Percentiles rank a stretch among this genome's conserved stretches.
Evolutionary conservation across 169 alveolate species (phyloP).

Genomic region (Cryptosporidium parvum): DNA sequence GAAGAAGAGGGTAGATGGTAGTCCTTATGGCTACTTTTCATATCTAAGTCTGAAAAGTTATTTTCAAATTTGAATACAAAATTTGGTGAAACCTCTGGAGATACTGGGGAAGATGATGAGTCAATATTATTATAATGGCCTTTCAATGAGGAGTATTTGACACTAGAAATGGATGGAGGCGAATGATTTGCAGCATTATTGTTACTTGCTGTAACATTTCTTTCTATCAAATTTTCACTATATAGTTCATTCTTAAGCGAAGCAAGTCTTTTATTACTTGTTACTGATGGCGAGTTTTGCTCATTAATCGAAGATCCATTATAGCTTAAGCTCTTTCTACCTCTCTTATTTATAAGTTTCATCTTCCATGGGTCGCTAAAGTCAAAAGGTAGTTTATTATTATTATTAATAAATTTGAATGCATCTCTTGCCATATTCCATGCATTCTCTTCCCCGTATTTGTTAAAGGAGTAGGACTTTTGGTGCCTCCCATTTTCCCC

Average conservation of each 20-base stretch:
- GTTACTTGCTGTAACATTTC: not conserved
- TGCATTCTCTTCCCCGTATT: conserved; percentile 70
- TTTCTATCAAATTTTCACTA: not conserved
- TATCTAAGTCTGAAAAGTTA: not conserved
- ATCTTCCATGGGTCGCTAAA: conserved; percentile 71
- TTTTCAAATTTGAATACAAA: conserved; percentile 21
- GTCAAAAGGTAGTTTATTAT: conserved; percentile 59
- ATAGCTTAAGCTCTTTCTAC: conserved; percentile 2
- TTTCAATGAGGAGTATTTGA: not conserved
- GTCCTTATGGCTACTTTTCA: not conserved
- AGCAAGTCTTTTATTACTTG: conserved; percentile 3
- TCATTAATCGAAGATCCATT: not conserved
- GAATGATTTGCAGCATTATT: not conserved
- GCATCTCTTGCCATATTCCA: conserved; percentile 75
- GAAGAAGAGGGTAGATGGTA: conserved; percentile 22
- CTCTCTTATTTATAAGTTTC: conserved; percentile 55
- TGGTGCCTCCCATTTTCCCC: conserved; percentile 76
- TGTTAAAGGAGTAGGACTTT: conserved; percentile 70
- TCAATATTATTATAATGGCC: conserved; percentile 6
- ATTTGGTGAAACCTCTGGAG: conserved; percentile 21
- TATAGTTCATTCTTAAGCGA: conserved; percentile 6
- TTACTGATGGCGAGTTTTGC: not conserved
- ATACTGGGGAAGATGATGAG: conserved; percentile 42
- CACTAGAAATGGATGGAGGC: conserved; percentile 39
- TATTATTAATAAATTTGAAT: conserved; percentile 33